Evolutionary conservation across 2,329 filamentous ascomycete species (phyloP), one percentile per base, ranked within the genome.

Genomic region (Knufia fluminis): DNA sequence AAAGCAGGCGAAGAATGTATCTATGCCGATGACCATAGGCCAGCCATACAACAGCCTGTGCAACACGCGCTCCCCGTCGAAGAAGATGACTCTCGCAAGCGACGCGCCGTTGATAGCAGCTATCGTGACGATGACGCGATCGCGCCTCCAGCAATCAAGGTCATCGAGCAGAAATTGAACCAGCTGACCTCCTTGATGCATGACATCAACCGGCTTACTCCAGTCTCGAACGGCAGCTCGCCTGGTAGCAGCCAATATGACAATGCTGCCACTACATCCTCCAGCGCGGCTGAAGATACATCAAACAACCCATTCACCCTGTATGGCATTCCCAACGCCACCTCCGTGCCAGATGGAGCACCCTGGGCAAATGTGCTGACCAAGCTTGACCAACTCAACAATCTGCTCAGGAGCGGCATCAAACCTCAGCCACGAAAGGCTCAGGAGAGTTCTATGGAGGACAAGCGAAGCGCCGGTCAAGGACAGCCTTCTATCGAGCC

Each of bases 1-100:
- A 73, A 71, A 51, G 70, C 66, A 38, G 64, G 63, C 19, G 64
- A 66, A 50, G 60, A 69, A 50, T 73, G 71, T 53, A 49, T 66
- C 4, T 73, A 72, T 55, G 65, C 69, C 59, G 57, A 56, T n/a
- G 52, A 58, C 17, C 45, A 48, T 16, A 49, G 22, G 14, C 14
- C 33, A 19, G n/a, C 26, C 14, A n/a, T 14, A 2, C 14, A 26
- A 6, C n/a, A 22, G 17, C 8, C 36, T 23, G 4, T 31, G 14
- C 48, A 45, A 36, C 20, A 35, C 3, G 3, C 12, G 17, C 4
- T 22, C 9, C 4, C 12, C 23, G 14, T 17, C 32, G 12, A n/a
- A 19, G 24, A 36, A 6, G 8, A 28, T 28, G 35, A 20, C 3
- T 46, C 24, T 4, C 48, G 51, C 22, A 48, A 48, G 35, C 19